These are phyloP conservation scores for Lithospermum erythrorhizon DNA, from an alignment of 257 asterid species.

Conservation along the genomic window DNA sequence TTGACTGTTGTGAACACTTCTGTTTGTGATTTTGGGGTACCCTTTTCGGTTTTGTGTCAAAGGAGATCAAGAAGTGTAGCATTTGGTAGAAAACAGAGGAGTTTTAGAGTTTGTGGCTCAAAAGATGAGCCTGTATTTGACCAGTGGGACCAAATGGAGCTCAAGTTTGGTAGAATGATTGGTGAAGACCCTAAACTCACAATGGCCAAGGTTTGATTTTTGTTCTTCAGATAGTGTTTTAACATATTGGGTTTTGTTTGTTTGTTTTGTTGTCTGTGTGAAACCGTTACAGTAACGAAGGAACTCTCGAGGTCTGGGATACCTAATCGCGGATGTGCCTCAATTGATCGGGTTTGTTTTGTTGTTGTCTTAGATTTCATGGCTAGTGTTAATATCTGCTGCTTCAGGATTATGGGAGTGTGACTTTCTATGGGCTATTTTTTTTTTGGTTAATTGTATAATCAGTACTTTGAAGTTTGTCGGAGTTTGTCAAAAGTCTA, in stretches of 20 bases:
- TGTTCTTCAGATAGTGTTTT: not conserved
- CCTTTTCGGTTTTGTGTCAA: slow-evolving; percentile 11
- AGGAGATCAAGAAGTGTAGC: slow-evolving; percentile 24
- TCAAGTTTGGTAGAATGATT: slow-evolving; percentile 78
- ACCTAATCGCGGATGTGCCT: too few species aligned
- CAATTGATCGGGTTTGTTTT: too few species aligned
- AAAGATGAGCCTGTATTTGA: slow-evolving; percentile 55
- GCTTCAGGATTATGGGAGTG: too few species aligned
- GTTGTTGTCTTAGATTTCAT: too few species aligned
- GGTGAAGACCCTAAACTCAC: slow-evolving; percentile 97
- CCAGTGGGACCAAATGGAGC: slow-evolving; percentile 86
- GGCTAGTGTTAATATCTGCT: too few species aligned
- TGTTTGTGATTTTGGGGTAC: slow-evolving; percentile 28
- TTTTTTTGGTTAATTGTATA: too few species aligned
- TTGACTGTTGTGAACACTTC: slow-evolving; percentile 28
- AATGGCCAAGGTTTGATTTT: slow-evolving; percentile 61
- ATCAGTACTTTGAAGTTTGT: too few species aligned
- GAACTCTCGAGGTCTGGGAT: too few species aligned
- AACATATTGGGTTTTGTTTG: not conserved
- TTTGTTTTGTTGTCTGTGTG: not conserved
- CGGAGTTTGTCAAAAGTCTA: too few species aligned
- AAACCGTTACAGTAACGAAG: too few species aligned
- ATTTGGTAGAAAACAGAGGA: slow-evolving; percentile 38
- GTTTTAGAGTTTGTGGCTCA: slow-evolving; percentile 41
- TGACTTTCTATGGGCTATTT: too few species aligned